Evolutionary conservation across 2,329 filamentous ascomycete species (phyloP), one percentile per base, ranked within the genome.

Genomic region (Didymella sp.): DNA sequence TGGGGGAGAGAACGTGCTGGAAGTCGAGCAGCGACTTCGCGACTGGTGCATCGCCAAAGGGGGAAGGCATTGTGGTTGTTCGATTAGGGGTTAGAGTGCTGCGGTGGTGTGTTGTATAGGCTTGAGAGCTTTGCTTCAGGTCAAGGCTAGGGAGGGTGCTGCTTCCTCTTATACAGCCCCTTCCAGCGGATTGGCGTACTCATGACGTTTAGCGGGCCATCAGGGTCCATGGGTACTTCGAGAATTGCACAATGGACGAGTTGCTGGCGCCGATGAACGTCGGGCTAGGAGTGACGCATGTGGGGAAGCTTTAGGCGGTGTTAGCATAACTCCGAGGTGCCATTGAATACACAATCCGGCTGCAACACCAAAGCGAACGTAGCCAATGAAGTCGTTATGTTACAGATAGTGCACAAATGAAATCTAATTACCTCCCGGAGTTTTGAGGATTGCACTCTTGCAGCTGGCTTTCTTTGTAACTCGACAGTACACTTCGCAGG

Each of bases 1-100:
- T 78, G 6, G 82, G 80, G 3, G 82, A 78, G 6, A 85, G 77
- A 15, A 84, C 73, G 19, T 82, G 78, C 66, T 85, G 82, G 63
- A 78, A 80, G 37, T 81, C 83, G 45, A 85, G 76, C 6, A 78
- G 71, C 51, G 71, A 78, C 50, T 71, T 72, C 3, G 74, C 62
- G 41, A 68, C 59, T 1, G 68, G 68, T 4, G 53, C 30, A 15
- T 56, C 51, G 43, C 68, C 67, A 46, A 76, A 76, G 17, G 61
- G 53, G 57, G 68, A 65, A 58, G 61, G 46, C 64, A 67, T 66
- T 33, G 41, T 66, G 51, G 17, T 28, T n/a, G 12, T 50, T 51
- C 11, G 37, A 22, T 28, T 41, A 40, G 41, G 2, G 9, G 15
- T 13, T 31, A 6, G 22, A n/a, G 17, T 9, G 4, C 25, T 17